phyloP scores from a whole-genome alignment of 345 rosid species.

The Eucalyptus regnans region DNA sequence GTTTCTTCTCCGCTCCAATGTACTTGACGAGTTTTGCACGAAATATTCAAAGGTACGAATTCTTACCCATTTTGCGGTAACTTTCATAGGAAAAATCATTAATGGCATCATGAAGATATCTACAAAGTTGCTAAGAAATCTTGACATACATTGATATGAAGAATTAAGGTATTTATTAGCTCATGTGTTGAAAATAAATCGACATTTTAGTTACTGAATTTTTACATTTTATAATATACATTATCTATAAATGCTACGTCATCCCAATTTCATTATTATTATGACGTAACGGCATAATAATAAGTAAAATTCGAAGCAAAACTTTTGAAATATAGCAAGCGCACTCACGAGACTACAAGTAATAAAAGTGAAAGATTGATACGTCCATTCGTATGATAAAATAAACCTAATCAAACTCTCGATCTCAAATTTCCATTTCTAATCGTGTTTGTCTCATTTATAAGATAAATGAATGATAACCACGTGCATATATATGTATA shows the following conservation, averaged over 20 bases:
- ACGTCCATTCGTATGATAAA: not conserved
- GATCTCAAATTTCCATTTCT: not conserved
- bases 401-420: not conserved
- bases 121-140: not conserved
- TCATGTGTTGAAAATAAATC: not conserved
- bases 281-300: not conserved
- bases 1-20: not conserved
- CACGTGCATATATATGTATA: accelerated
- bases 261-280: not conserved
- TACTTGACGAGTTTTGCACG: not conserved
- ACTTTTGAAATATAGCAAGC: not conserved
- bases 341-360: not conserved
- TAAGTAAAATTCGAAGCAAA: not conserved
- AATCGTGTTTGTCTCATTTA: accelerated
- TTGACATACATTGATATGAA: not conserved
- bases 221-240: not conserved
- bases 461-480: not conserved
- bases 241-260: not conserved
- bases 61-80: not conserved
- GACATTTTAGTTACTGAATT: not conserved
- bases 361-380: not conserved
- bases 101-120: not conserved
- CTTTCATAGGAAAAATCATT: not conserved
- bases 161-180: not conserved
- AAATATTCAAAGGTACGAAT: not conserved